Evolutionary conservation across 768 basidiomycete species (phyloP), one percentile per base, ranked within the genome.

Genomic region (Auricularia auricula-judae): DNA sequence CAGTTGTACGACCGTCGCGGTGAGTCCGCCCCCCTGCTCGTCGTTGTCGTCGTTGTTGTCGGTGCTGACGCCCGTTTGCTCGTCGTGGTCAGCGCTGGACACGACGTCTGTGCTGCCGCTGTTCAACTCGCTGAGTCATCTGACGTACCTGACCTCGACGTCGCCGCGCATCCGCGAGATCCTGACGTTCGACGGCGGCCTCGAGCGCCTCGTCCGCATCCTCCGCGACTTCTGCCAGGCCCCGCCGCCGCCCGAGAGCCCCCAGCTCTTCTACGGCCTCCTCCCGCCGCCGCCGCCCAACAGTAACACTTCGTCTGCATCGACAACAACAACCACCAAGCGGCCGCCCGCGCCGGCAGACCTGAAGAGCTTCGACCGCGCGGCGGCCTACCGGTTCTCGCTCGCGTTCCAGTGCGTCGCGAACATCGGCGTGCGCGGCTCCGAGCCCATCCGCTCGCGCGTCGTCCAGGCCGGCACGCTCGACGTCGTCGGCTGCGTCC

Each of bases 111-210:
- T 82, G 16, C 77, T 86, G 53, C 89, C 87, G 16, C 79, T 93
- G 51, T 86, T 95, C 79, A 97, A 97, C 78, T 98, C 95, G 47
- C 86, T 98, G 62, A 93, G 91, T 36, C 93, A 97, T 77, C 88
- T 98, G 64, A 90, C 91, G 61, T 95, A 97, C 76, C 88, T 99
- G 68, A 98, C 96, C 7, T 93, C 93, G 1, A 98, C 97, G 4
- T 97, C 95, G 0, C 95, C 97, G 1, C 86, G 94, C 63, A 98
- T 99, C 76, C 88, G 96, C 65, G 97, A 99, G 77, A 98, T 97
- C 70, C 91, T 99, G 84, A 96, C 94, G 35, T 87, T 90, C 83
- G 96, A 98, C 71, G 97, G 97, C 59, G 97, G 97, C 1, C 85
- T 99, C 18, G 97, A 99, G 72, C 88, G 96, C 14, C 87, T 99